Conservation (phyloP, 371 early-diverging fungal species). For the Furculomyces boomerangus region DNA sequence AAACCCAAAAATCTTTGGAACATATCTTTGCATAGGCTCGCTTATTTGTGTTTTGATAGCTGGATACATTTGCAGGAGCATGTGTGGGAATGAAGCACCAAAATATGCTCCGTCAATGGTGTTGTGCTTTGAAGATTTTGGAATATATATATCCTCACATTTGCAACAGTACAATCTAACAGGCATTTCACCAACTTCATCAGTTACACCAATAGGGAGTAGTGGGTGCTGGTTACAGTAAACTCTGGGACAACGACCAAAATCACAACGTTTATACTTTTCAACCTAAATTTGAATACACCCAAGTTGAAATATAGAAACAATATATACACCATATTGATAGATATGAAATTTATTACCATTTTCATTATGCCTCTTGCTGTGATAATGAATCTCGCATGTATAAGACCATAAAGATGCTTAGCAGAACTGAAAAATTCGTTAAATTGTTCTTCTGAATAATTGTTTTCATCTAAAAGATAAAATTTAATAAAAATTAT, state of each 20-base stretch:
- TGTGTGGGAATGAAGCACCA: constrained; percentile 92
- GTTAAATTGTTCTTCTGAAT: neutral
- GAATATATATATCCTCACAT: constrained; percentile 90
- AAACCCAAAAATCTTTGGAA: constrained; percentile 94
- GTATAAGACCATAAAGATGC: constrained; percentile 83
- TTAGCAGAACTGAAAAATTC: constrained; percentile 53
- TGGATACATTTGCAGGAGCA: constrained; percentile 85
- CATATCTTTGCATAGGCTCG: constrained; percentile 45
- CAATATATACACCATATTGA: too few relatives aligned
- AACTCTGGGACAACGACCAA: constrained; percentile 90
- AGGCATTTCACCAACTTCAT: constrained; percentile 56
- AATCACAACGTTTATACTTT: constrained; percentile 72
- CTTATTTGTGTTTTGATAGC: constrained; percentile 45
- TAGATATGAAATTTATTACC: too few relatives aligned
- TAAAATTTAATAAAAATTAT: neutral
- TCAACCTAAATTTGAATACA: constrained; percentile 26
- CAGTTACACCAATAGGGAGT: constrained; percentile 81
- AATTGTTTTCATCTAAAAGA: constrained; percentile 2
- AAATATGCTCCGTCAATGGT: constrained; percentile 94
- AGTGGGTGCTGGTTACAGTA: constrained; percentile 68
- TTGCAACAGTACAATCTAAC: constrained; percentile 86
- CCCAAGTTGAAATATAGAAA: too few relatives aligned
- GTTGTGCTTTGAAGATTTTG: constrained; percentile 60
- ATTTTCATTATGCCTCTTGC: constrained; percentile 70
- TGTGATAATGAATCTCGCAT: constrained; percentile 82